Evolutionary conservation across 345 rosid species (phyloP).

Genomic region (Garcia nutans): DNA sequence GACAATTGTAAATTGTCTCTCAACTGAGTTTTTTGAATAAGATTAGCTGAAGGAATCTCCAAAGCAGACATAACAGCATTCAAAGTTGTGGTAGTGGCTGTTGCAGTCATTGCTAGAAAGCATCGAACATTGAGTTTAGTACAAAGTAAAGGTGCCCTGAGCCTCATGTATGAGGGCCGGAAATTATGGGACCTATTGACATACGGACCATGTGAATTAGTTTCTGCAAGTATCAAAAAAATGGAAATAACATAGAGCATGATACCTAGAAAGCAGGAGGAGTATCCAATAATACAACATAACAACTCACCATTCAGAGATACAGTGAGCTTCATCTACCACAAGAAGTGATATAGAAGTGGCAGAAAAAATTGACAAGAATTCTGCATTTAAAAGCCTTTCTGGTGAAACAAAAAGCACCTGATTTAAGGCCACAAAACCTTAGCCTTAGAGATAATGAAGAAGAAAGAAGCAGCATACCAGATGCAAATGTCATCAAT

Average conservation of each 20-base stretch:
- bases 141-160: slow-evolving; percentile 77
- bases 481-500: neutral
- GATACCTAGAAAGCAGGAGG: slow-evolving; percentile 4
- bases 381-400: slow-evolving; percentile 72
- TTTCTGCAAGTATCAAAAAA: slow-evolving; percentile 1
- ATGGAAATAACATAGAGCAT: neutral
- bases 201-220: slow-evolving; percentile 14
- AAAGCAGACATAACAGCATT: slow-evolving; percentile 79
- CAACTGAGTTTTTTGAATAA: slow-evolving; percentile 60
- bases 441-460: slow-evolving; percentile 4
- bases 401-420: slow-evolving; percentile 98
- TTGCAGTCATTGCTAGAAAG: slow-evolving; percentile 97
- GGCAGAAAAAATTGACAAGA: slow-evolving; percentile 59
- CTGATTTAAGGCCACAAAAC: slow-evolving; percentile 39
- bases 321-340: slow-evolving; percentile 97
- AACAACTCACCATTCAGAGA: slow-evolving; percentile 86
- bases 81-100: slow-evolving; percentile 74
- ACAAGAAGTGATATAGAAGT: slow-evolving; percentile 69
- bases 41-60: slow-evolving; percentile 78
- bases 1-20: slow-evolving; percentile 77
- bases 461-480: neutral
- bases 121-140: slow-evolving; percentile 59
- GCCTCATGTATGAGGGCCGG: slow-evolving; percentile 95
- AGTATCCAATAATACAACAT: slow-evolving; percentile 1
- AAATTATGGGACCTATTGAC: slow-evolving; percentile 88